phyloP scores from a whole-genome alignment of 1,284 basidiomycete genomes.

The Abortiporus biennis region DNA sequence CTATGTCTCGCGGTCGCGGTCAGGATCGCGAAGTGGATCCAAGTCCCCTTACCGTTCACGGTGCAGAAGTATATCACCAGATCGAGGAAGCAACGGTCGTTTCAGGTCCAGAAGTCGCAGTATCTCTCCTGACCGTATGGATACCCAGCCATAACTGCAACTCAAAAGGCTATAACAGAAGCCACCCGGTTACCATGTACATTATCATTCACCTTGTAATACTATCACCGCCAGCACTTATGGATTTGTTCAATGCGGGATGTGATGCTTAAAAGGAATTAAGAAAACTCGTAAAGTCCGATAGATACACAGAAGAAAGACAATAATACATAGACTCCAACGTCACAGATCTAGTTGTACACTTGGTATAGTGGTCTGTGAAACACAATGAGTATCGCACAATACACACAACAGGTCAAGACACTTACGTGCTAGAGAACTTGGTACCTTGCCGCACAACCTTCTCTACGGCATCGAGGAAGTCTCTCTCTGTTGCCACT shows the following conservation, averaged over 20 bases:
- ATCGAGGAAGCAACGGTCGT: constrained; percentile 38
- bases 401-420: neutral
- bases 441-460: constrained; percentile 97
- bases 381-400: neutral
- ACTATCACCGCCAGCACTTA: no score
- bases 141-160: no score
- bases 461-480: constrained; percentile 97
- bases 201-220: no score
- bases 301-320: no score
- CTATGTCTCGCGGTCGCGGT: constrained; percentile 58
- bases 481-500: constrained; percentile 96
- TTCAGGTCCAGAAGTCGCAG: constrained; percentile 23
- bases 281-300: no score
- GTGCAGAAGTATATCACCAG: constrained; percentile 55
- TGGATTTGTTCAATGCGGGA: no score
- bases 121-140: constrained; percentile 18
- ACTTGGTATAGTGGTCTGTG: constrained; percentile 36
- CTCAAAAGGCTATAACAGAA: no score
- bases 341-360: constrained; percentile 24
- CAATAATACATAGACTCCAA: neutral
- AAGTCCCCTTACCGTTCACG: constrained; percentile 42
- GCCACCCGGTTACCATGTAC: no score
- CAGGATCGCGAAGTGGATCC: constrained; percentile 47
- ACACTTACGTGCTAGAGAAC: constrained; percentile 82
- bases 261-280: no score